Conservation (phyloP, 1,139 yeast genomes). For the Magnusiomyces fungicola region DNA sequence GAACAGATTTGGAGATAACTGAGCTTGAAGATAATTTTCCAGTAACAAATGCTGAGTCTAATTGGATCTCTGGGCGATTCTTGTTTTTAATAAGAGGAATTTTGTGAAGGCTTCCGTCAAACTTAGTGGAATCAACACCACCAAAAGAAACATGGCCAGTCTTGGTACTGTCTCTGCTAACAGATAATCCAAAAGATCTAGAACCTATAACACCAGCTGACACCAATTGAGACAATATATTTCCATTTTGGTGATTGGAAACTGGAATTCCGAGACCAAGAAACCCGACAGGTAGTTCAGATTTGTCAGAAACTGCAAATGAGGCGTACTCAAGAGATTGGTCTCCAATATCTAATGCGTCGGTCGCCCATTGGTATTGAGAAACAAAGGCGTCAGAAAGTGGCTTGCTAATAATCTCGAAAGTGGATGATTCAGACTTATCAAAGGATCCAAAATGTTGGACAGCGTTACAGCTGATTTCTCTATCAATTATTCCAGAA, state of each 20-base stretch:
- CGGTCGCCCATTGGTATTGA: neutral
- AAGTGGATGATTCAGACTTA: neutral
- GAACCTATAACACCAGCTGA: neutral
- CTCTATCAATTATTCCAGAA: neutral
- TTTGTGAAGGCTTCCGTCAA: neutral
- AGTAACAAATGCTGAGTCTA: neutral
- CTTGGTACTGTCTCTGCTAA: neutral
- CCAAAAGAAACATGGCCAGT: neutral
- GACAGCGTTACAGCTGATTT: neutral
- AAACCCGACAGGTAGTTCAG: neutral
- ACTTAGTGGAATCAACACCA: neutral
- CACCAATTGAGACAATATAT: neutral
- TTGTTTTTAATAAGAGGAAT: neutral
- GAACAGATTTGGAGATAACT: neutral
- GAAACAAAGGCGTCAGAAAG: neutral
- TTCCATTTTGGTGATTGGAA: neutral
- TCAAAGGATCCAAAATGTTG: neutral
- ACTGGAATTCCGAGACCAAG: neutral
- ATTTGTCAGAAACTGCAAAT: neutral
- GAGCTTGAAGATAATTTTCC: neutral
- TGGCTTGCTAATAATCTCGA: neutral
- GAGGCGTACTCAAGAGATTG: neutral
- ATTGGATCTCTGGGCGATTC: neutral
- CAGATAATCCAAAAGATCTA: neutral
- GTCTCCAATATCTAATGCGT: neutral